These are phyloP conservation scores for Trichosporon asahii DNA, from an alignment of 1,284 basidiomycete species.

Conservation along the genomic window DNA sequence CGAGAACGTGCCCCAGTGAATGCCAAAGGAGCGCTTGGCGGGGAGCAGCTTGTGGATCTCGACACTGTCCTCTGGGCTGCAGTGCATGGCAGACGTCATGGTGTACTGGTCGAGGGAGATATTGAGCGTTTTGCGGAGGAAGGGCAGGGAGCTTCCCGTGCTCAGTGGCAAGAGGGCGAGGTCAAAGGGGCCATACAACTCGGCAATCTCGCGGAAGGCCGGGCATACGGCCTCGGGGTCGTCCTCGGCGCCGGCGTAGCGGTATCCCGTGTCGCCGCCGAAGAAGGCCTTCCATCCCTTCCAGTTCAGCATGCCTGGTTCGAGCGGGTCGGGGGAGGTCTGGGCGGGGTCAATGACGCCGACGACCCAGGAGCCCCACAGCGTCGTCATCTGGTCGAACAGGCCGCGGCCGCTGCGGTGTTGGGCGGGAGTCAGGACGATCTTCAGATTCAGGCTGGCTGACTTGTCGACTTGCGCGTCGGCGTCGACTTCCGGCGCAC, in stretches of 20 bases:
- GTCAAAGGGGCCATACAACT: slow-evolving; percentile 43
- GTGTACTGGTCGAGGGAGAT: slow-evolving; percentile 51
- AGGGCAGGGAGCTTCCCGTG: slow-evolving; percentile 49
- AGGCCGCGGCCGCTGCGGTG: slow-evolving; percentile 49
- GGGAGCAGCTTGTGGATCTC: slow-evolving; percentile 43
- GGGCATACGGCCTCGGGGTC: slow-evolving; percentile 44
- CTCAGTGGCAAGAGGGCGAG: slow-evolving; percentile 47
- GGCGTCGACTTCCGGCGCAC: not conserved
- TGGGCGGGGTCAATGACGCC: slow-evolving; percentile 35
- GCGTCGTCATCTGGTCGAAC: slow-evolving; percentile 49
- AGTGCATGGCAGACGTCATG: slow-evolving; percentile 49
- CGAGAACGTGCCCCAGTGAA: slow-evolving; percentile 53
- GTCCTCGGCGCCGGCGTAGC: slow-evolving; percentile 49
- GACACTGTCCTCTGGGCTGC: slow-evolving; percentile 48
- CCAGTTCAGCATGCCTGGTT: slow-evolving; percentile 35
- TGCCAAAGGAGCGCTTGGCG: slow-evolving; percentile 39
- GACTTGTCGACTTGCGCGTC: slow-evolving; percentile 13
- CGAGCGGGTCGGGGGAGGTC: slow-evolving; percentile 15
- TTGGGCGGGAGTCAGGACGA: slow-evolving; percentile 50
- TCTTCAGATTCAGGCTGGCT: slow-evolving; percentile 37
- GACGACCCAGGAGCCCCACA: slow-evolving; percentile 51
- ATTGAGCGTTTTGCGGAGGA: slow-evolving; percentile 46
- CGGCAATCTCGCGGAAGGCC: slow-evolving; percentile 48
- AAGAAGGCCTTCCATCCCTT: slow-evolving; percentile 48
- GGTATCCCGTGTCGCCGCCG: slow-evolving; percentile 51